Evolutionary conservation across 139 green algal genomes (phyloP), one percentile per base, ranked within the genome.

Genomic region (Coccomyxa sp.): DNA sequence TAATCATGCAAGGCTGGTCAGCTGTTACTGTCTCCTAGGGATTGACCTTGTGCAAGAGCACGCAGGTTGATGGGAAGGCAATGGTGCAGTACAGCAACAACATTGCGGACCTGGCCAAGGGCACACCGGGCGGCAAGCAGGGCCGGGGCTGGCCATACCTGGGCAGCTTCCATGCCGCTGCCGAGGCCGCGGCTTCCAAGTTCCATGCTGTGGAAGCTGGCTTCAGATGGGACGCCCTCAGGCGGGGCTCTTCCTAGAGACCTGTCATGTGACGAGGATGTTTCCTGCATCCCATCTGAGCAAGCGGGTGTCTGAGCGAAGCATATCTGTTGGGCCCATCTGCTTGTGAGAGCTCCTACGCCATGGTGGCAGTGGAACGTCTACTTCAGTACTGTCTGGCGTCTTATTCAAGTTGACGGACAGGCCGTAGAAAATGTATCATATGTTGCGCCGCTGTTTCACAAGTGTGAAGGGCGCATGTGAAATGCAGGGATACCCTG

Each of bases 181-280:
- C 5, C 24, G 33, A n/a, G 24, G 70, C 64, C 14, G 78, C 36
- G 18, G 44, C 68, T 68, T 18, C 34, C 6, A 39, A 54, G 12
- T 68, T 85, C 31, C 27, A 82, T 9, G 74, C 69, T 2, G 34
- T 76, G 27, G 41, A 88, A 50, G 39, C 50, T 12, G 16, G 69
- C 1, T 7, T 93, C 7, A 85, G 85, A 7, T 81, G 78, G 79
- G 77, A 88, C 27, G 82, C 72, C 14, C 81, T 94, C 54, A 86
- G 90, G 58, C 71, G n/a, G 31, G 34, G 22, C 29, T 18, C 24
- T 31, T 8, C 24, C 9, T 31, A 40, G n/a, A 34, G n/a, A n/a
- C n/a, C n/a, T n/a, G n/a, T n/a, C n/a, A n/a, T n/a, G n/a, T 73
- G 31, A 35, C 68, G 27, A 73, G 29, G 68, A 36, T 31, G 16